Base-by-base conservation (phyloP, 257 asterid species). In the Gardenia jasminoides region DNA sequence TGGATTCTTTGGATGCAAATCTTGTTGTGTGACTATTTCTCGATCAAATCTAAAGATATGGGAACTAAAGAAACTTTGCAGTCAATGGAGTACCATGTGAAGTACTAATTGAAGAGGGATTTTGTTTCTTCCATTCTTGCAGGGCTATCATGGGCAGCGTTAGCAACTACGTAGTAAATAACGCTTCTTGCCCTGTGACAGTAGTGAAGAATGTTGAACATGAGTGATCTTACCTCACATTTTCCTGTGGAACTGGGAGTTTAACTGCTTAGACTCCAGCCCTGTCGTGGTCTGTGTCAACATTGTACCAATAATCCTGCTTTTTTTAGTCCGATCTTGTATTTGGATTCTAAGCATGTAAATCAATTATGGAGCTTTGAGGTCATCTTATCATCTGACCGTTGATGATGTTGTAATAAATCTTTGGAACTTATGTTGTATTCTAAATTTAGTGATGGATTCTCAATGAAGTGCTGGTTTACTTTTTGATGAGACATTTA, bases 81-180 rank as follows among this genome's bases (percentile, higher is more conserved):
- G 31, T 4, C 15, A 3, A 30, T 66, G 31, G 70, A 66, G 6
- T 15, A 30, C 33, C 1, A 24, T 30, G 28, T 41, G 0, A 41
- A 31, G 31, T 33, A 39, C 67, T 77, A 28, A 77, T 58, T 20
- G 3, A 76, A 54, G 44, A 22, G 50, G 74, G 66, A 56, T 56
- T 67, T 41, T 74, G 39, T 84, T 82, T 72, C 7, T 15, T 62
- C 26, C 52, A 50, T 75, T 46, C 81, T 75, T 68, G 86, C 93
- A 92, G 98, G 92, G 98, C 80, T 58, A 83, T 92, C n/a, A 92
- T 94, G 96, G 98, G 98, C 64, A 94, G 97, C 78, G 98, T 92
- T 22, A 92, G 98, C 87, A 94, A 90, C 88, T 88, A 74, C 76
- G 97, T 91, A 79, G 97, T 94, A 87, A 91, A 88, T 79, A 86